Base-by-base conservation (phyloP, 2,329 filamentous ascomycete species). In the Ophiostoma pallidulum region DNA sequence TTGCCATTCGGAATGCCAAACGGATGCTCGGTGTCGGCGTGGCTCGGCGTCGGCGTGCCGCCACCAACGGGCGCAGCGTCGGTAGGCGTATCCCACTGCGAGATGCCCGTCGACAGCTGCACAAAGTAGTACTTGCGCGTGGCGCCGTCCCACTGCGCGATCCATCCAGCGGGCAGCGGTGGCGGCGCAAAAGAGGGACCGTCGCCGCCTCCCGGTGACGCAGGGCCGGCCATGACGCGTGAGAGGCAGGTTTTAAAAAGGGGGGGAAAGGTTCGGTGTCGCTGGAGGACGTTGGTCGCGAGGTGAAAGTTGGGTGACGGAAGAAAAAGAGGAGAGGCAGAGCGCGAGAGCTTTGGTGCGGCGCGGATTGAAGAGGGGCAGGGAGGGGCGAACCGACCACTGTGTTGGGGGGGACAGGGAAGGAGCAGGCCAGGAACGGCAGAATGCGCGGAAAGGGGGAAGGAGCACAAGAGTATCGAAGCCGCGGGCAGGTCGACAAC, bases 71-170 rank as follows among this genome's bases (percentile, higher is more conserved):
- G 78, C 8, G 76, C 80, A 42, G 80, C 72, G 50, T 78, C 70
- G 13, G 78, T 85, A 28, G 82, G 82, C 28, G 75, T 73, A n/a
- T 86, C 82, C 82, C 83, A 86, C 64, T 86, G 82, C 53, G 82
- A 84, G 32, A 77, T 71, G 41, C 82, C 82, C 8, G 82, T 86
- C 45, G 79, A 80, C 47, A 86, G 75, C 63, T 86, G 81, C 43
- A 86, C 82, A 61, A 78, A 84, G 63, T 84, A 84, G 62, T 83
- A 84, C 62, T 82, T 82, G 62, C 70, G 75, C 62, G 72, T 78
- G 48, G 70, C 60, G 53, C 73, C 75, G 59, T 84, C 80, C 80
- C 80, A 84, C 66, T 84, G 80, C 50, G 79, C 78, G 58, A 82
- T 83, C 80, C 80, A 84, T 58, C 80, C 80, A 12, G 76, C 66